Evolutionary conservation across 2,329 filamentous ascomycete species (phyloP), one percentile per base, ranked within the genome.

Genomic region (Ploettnerulaceae sp.): DNA sequence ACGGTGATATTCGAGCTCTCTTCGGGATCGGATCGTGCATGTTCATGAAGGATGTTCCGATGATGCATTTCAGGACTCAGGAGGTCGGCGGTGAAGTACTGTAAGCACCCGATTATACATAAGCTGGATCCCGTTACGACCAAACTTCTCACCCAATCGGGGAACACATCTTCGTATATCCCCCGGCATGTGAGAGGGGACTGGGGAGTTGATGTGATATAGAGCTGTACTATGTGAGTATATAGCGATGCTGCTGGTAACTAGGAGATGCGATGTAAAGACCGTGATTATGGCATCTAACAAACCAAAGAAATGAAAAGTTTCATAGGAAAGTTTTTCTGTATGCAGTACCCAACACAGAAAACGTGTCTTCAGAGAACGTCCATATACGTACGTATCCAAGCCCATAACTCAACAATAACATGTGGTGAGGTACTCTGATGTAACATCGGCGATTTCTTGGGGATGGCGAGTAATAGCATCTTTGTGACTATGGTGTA

Each of bases 1-100:
- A 32, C 21, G n/a, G n/a, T 46, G 15, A 44, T 44, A 6, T 31
- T 32, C 3, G 22, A 22, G 22, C n/a, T n/a, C 24, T 36, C 1
- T 21, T 15, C 18, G 31, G 41, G 14, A 36, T 44, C 21, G 32
- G 41, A 36, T 44, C 33, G 8, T 34, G 41, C 8, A 44, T 44
- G 12, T 44, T 26, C 21, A 24, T 36, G 24, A 44, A 44, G 5
- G 21, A 22, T 15, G 28, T 34, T 25, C 41, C 41, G 24, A 44
- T 35, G 9, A 44, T 29, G 15, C 41, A 44, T 6, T 26, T 26
- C 5, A n/a, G n/a, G n/a, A n/a, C n/a, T n/a, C n/a, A 44, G 20
- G 11, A 24, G 26, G n/a, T 36, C 24, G 6, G 41, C 41, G 12
- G 26, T 26, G 12, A 44, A 44, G 18, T 44, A 44, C n/a, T n/a